Conservation (phyloP, 805 yeast species). For the Saccharomycopsis fermentans region DNA sequence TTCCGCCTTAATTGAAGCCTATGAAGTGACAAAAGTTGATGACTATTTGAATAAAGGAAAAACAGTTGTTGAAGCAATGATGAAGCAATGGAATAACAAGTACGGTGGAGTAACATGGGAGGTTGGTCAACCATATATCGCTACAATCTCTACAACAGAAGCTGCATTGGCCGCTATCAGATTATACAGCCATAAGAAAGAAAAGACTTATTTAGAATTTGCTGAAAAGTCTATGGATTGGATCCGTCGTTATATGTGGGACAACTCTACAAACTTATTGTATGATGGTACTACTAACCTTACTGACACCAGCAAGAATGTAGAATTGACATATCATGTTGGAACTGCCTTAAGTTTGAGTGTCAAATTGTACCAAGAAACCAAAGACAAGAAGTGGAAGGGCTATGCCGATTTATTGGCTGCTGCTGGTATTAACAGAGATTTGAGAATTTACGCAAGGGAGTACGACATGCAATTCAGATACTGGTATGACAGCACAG, state of each 20-base stretch:
- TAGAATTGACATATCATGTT: constrained; percentile 58
- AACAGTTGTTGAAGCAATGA: constrained; percentile 48
- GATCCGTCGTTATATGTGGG: constrained; percentile 42
- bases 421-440: constrained; percentile 47
- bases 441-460: constrained; percentile 50
- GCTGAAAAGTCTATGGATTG: constrained; percentile 53
- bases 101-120: constrained; percentile 67
- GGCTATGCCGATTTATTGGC: constrained; percentile 29
- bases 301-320: constrained; percentile 34
- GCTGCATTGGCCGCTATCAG: constrained; percentile 53
- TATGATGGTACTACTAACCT: constrained; percentile 45
- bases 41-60: constrained; percentile 44
- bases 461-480: constrained; percentile 43
- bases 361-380: constrained; percentile 38
- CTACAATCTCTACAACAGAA: constrained; percentile 61
- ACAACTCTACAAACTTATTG: constrained; percentile 43
- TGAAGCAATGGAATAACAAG: constrained; percentile 52
- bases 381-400: constrained; percentile 42
- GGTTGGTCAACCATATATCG: constrained; percentile 44
- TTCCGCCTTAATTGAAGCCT: constrained; percentile 52
- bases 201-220: constrained; percentile 40
- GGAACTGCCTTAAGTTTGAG: constrained; percentile 56
- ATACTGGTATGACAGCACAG: constrained; percentile 55
- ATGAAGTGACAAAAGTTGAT: constrained; percentile 52
- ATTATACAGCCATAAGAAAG: constrained; percentile 41